Conservation (phyloP, 345 rosid genomes). For the Trapa bicornis region DNA sequence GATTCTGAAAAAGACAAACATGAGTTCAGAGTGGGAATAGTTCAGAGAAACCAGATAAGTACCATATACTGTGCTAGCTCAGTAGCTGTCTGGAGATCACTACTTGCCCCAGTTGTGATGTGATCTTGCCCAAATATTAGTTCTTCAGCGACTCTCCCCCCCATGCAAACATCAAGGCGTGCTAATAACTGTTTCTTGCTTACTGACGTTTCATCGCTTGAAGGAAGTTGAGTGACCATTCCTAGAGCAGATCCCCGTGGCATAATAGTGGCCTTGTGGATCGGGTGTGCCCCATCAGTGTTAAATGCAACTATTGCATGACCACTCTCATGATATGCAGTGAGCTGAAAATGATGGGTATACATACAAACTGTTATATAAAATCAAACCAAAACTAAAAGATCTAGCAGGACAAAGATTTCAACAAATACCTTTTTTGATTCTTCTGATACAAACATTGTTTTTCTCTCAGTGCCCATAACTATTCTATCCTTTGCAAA, state of each 20-base stretch:
- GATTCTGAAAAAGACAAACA: neutral
- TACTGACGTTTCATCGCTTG: slow-evolving; percentile 84
- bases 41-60: neutral
- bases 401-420: neutral
- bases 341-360: slow-evolving; percentile 39
- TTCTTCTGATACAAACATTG: slow-evolving; percentile 92
- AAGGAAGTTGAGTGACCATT: slow-evolving; percentile 97
- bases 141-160: slow-evolving; percentile 99
- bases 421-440: slow-evolving; percentile 68
- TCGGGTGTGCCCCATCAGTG: slow-evolving; percentile 86
- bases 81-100: slow-evolving; percentile 85
- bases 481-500: slow-evolving; percentile 88
- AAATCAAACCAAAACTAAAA: neutral
- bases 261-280: slow-evolving; percentile 97
- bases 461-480: slow-evolving; percentile 96
- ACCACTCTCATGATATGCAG: slow-evolving; percentile 98
- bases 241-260: slow-evolving; percentile 99
- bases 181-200: slow-evolving; percentile 95
- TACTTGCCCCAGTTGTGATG: slow-evolving; percentile 93
- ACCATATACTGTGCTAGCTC: slow-evolving; percentile 97
- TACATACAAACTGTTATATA: neutral
- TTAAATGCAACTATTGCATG: slow-evolving; percentile 93
- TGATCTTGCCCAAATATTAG: slow-evolving; percentile 84
- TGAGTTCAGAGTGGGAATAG: neutral
- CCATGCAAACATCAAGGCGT: slow-evolving; percentile 98